These are phyloP conservation scores for Cercospora beticola DNA, from an alignment of 2,329 filamentous ascomycete species.

Conservation along the genomic window DNA sequence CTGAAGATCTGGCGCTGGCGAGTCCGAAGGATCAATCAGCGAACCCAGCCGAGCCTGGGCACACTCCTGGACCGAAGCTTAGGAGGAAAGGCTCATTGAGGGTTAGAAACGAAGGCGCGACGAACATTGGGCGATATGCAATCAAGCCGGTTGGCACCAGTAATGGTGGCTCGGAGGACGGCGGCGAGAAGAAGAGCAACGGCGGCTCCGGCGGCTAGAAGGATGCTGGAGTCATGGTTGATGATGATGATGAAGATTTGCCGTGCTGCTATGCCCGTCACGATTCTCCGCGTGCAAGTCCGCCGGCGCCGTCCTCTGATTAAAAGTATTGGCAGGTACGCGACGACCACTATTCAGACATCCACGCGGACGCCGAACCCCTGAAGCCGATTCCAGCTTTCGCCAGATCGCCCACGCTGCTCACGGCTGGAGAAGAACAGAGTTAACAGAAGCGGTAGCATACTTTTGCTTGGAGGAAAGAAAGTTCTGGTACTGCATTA, in stretches of 20 bases:
- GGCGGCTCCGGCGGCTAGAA: slow-evolving; percentile 8
- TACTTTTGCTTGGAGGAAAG: neutral
- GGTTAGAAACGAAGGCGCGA: slow-evolving; percentile 44
- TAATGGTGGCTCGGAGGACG: neutral
- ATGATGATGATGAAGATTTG: neutral
- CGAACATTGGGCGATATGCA: slow-evolving; percentile 29
- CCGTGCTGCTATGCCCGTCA: neutral
- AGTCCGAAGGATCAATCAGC: slow-evolving; percentile 14
- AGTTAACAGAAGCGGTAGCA: neutral
- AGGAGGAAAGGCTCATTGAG: slow-evolving; percentile 47
- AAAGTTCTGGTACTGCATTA: neutral
- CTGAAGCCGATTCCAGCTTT: neutral
- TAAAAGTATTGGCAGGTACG: neutral
- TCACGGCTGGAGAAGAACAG: neutral
- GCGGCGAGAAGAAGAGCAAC: slow-evolving; percentile 17
- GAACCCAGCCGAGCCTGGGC: slow-evolving; percentile 21
- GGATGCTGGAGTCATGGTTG: neutral
- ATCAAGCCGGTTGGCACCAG: slow-evolving; percentile 30
- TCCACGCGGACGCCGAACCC: neutral
- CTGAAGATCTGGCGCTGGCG: slow-evolving; percentile 23
- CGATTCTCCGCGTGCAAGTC: neutral
- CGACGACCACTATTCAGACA: neutral
- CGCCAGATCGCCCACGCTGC: neutral
- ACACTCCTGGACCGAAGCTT: slow-evolving; percentile 29
- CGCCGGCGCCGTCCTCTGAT: neutral